Evolutionary conservation across 805 yeast genomes (phyloP).

Genomic region (Saturnispora halmiae): DNA sequence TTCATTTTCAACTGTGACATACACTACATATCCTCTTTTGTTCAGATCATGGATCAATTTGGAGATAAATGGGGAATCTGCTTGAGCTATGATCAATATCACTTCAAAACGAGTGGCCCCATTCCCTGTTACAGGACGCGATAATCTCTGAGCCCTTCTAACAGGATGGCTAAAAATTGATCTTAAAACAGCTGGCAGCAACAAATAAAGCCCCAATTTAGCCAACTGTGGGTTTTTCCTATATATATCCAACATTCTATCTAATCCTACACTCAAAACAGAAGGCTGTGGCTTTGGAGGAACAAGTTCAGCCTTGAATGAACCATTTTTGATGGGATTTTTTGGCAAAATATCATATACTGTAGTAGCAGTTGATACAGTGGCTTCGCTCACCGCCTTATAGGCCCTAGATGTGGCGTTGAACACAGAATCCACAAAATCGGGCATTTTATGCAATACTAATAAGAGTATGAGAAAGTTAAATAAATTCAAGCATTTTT

Average conservation of each 20-base stretch:
- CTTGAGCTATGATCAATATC: constrained; percentile 66
- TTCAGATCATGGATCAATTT: constrained; percentile 67
- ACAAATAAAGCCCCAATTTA: not conserved
- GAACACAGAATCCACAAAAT: constrained; percentile 17
- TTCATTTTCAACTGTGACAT: constrained; percentile 60
- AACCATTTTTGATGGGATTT: not conserved
- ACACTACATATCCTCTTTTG: constrained; percentile 72
- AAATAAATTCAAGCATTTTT: constrained; percentile 1
- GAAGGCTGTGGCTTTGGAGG: not conserved
- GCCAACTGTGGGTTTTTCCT: not conserved
- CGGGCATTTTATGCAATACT: constrained; percentile 14
- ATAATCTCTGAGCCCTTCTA: constrained; percentile 6
- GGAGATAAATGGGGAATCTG: constrained; percentile 63
- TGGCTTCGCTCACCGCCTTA: not conserved
- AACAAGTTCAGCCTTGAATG: not conserved
- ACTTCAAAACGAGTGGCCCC: constrained; percentile 74
- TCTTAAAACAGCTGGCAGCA: not conserved
- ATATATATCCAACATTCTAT: not conserved
- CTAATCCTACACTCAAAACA: not conserved
- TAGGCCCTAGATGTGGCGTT: not conserved
- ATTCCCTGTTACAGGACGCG: constrained; percentile 5
- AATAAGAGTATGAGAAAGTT: not conserved
- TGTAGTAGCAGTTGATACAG: not conserved
- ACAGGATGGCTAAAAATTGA: not conserved
- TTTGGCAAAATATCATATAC: not conserved